phyloP scores from a whole-genome alignment of 2,329 filamentous ascomycete genomes.

The Colletotrichum chrysophilum region DNA sequence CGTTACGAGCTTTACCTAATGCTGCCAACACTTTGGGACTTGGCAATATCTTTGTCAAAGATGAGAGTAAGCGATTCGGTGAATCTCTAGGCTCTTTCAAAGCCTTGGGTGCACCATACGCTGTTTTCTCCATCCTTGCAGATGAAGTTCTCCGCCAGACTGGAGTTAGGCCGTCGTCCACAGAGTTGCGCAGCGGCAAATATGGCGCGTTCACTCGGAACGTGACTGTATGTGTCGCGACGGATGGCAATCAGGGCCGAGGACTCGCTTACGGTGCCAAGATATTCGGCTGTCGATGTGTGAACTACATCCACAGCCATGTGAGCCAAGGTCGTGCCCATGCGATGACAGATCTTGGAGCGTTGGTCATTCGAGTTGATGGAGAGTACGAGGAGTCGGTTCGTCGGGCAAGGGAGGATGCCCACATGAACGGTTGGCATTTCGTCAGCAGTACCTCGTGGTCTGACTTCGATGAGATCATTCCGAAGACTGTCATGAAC shows the following conservation, averaged over 20 bases:
- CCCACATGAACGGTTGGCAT: background rate
- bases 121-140: background rate
- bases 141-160: background rate
- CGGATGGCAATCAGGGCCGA: background rate
- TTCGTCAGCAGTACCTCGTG: background rate
- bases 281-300: background rate
- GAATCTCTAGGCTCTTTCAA: background rate
- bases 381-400: background rate
- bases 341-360: background rate
- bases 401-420: background rate
- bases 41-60: background rate
- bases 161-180: background rate
- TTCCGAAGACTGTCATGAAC: background rate
- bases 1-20: background rate
- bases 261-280: background rate
- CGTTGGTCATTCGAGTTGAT: background rate
- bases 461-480: background rate
- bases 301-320: background rate
- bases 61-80: background rate
- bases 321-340: background rate
- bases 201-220: background rate
- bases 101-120: background rate
- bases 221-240: background rate
- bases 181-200: background rate
- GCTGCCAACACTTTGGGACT: background rate